A percentile compares a stretch with the other conserved stretches of the same genome.
phyloP scores from a whole-genome alignment of 345 rosid species.

The Euphorbia pulcherrima region DNA sequence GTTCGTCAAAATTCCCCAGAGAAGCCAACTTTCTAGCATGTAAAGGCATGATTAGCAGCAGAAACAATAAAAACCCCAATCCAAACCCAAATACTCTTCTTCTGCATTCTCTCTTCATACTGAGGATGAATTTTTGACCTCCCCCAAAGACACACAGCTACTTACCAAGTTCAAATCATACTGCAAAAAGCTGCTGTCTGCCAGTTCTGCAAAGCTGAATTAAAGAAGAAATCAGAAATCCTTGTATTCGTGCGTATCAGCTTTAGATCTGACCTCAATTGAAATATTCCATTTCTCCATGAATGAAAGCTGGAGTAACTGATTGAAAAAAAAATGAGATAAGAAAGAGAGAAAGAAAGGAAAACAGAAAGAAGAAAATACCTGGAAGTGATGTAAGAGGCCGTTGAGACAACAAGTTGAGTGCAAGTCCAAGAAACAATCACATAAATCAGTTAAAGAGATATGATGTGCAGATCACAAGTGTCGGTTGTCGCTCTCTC shows the following conservation, averaged over 20 bases:
- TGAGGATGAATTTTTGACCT: constrained; percentile 4
- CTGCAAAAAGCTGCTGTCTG: not conserved
- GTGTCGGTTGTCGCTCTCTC: constrained; percentile 9
- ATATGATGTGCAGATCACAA: constrained; percentile 12
- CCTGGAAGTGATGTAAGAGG: constrained; percentile 14
- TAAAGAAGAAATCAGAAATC: not conserved
- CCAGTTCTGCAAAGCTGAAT: not conserved
- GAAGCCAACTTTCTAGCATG: constrained; percentile 30
- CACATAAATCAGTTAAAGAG: not conserved
- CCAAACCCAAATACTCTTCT: constrained; percentile 21
- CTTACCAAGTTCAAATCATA: not conserved
- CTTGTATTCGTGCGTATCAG: not conserved
- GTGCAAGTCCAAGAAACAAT: constrained; percentile 6
- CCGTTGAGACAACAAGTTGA: constrained; percentile 7
- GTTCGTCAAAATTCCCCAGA: constrained; percentile 29
- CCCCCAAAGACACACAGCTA: constrained; percentile 5
- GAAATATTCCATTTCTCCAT: constrained; percentile 6
- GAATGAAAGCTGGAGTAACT: not conserved
- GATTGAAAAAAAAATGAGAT: not conserved
- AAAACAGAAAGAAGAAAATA: not conserved
- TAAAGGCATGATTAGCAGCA: constrained; percentile 21
- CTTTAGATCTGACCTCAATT: constrained; percentile 24
- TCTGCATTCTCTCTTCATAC: constrained; percentile 34
- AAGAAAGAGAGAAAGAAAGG: not conserved
- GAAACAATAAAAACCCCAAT: constrained; percentile 22